A percentile compares a stretch with the other conserved stretches of the same genome.
phyloP scores from a whole-genome alignment of 768 basidiomycete species.

The Lyophyllum atratum region DNA sequence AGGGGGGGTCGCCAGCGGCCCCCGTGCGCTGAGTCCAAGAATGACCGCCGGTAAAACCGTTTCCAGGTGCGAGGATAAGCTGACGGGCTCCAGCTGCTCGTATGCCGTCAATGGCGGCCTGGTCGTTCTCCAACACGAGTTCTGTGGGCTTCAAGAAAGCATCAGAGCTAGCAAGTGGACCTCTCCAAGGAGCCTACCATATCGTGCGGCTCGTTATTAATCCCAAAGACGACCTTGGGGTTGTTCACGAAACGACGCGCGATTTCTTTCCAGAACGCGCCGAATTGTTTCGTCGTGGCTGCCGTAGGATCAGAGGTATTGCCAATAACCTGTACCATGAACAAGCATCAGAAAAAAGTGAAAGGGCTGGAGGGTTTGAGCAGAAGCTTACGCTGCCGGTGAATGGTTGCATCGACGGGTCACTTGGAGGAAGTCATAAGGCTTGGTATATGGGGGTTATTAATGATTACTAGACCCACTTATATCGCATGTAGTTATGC shows the following conservation, averaged over 20 bases:
- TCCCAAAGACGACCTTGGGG: slow-evolving; percentile 46
- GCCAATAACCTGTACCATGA: slow-evolving; percentile 40
- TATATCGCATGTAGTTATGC: slow-evolving; percentile 52
- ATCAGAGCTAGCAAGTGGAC: background rate
- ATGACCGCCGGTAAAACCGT: slow-evolving; percentile 48
- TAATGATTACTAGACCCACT: slow-evolving; percentile 28
- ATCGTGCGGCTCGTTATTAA: slow-evolving; percentile 49
- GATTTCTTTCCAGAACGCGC: slow-evolving; percentile 43
- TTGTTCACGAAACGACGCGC: slow-evolving; percentile 40
- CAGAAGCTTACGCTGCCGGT: slow-evolving; percentile 38
- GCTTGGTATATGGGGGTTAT: background rate
- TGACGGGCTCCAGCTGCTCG: slow-evolving; percentile 39
- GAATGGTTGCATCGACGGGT: slow-evolving; percentile 44
- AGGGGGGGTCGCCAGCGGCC: slow-evolving; percentile 33
- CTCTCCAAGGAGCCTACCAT: slow-evolving; percentile 30
- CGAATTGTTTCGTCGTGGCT: slow-evolving; percentile 45
- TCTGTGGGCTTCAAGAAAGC: slow-evolving; percentile 33
- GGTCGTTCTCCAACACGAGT: slow-evolving; percentile 42
- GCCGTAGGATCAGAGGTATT: slow-evolving; percentile 44
- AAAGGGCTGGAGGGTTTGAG: background rate
- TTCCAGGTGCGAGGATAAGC: slow-evolving; percentile 48
- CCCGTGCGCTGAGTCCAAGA: slow-evolving; percentile 42
- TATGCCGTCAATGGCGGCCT: slow-evolving; percentile 46
- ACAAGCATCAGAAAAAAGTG: background rate
- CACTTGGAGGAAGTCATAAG: slow-evolving; percentile 24